Evolutionary conservation across 768 basidiomycete species (phyloP).

Genomic region (Phylloporus arenicola): DNA sequence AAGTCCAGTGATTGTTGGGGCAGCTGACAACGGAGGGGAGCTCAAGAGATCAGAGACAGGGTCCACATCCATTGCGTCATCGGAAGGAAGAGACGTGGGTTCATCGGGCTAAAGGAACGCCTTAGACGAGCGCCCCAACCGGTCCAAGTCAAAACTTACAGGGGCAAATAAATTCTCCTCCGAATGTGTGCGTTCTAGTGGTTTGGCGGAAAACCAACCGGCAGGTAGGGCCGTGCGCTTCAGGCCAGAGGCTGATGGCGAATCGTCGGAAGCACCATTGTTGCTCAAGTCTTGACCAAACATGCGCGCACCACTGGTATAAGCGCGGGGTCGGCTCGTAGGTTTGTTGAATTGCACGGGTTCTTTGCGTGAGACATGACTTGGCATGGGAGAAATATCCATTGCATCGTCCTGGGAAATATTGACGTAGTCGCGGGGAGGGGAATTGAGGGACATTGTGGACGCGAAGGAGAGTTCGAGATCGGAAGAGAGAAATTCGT

Average conservation of each 20-base stretch:
- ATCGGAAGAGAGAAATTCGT: conserved; percentile 69
- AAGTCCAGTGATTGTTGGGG: conserved; percentile 50
- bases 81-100: conserved; percentile 40
- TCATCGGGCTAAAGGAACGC: conserved; percentile 26
- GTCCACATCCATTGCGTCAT: conserved; percentile 81
- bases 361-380: conserved; percentile 25
- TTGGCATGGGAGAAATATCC: conserved; percentile 74
- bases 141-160: conserved; percentile 17
- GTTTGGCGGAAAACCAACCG: conserved; percentile 47
- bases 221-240: conserved; percentile 62
- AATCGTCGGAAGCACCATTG: conserved; percentile 30
- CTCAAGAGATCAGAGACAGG: conserved; percentile 39
- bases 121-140: conserved; percentile 11
- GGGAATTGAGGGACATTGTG: conserved; percentile 74
- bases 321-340: conserved; percentile 53
- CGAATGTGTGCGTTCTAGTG: conserved; percentile 16
- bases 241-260: conserved; percentile 28
- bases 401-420: conserved; percentile 58
- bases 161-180: conserved; percentile 27
- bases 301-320: conserved; percentile 58
- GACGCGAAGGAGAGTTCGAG: conserved; percentile 81
- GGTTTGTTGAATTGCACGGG: conserved; percentile 28
- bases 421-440: conserved; percentile 44
- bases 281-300: conserved; percentile 78
- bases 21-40: conserved; percentile 43